These are phyloP conservation scores for Schizophyllum amplum DNA, from an alignment of 1,284 basidiomycete species.

Conservation along the genomic window DNA sequence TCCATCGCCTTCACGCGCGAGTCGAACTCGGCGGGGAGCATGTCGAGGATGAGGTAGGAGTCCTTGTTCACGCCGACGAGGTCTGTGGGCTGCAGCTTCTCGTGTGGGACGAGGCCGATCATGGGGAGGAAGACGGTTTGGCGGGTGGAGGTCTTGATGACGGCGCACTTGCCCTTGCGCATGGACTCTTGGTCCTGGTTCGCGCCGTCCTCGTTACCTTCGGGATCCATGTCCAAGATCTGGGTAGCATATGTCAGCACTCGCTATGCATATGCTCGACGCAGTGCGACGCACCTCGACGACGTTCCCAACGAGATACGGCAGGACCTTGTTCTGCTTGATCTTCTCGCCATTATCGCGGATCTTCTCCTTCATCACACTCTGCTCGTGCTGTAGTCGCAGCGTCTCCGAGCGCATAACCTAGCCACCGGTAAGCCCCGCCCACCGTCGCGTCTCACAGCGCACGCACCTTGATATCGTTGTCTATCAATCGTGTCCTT, in stretches of 20 bases:
- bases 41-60: conserved; percentile 96
- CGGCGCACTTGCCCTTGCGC: conserved; percentile 95
- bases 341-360: conserved; percentile 98
- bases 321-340: conserved; percentile 98
- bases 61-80: conserved; percentile 99
- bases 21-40: conserved; percentile 95
- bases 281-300: conserved; percentile 63
- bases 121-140: conserved; percentile 98
- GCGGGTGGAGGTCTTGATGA: conserved; percentile 97
- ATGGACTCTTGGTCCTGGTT: conserved; percentile 91
- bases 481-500: conserved; percentile 85
- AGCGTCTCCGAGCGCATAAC: conserved; percentile 94
- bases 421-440: conserved; percentile 29
- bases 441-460: background rate
- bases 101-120: conserved; percentile 92
- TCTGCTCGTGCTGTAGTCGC: conserved; percentile 89
- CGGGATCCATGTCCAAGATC: conserved; percentile 94
- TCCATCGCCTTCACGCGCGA: conserved; percentile 99
- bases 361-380: conserved; percentile 96
- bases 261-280: background rate
- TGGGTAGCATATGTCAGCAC: conserved; percentile 23
- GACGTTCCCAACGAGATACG: conserved; percentile 97
- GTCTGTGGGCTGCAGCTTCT: conserved; percentile 85
- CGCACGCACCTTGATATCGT: conserved; percentile 79
- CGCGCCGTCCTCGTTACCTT: conserved; percentile 89